Percentiles rank a stretch among this genome's conserved stretches.
phyloP scores from a whole-genome alignment of 2,329 filamentous ascomycete species.

The Aspergillus quadricinctus region DNA sequence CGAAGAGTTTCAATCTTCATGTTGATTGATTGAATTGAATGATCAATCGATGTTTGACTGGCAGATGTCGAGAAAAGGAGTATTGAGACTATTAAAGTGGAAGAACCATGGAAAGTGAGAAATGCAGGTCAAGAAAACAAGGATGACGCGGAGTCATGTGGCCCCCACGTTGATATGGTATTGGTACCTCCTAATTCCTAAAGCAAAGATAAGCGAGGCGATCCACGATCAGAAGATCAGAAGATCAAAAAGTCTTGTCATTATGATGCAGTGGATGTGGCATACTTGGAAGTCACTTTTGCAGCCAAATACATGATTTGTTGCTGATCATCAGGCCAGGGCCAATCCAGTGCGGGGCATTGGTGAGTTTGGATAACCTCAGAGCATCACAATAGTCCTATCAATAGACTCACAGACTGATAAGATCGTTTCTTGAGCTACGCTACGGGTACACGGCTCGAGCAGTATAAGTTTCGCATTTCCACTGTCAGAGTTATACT shows the following conservation, averaged over 20 bases:
- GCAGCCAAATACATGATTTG: neutral
- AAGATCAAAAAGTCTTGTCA: neutral
- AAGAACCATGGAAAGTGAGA: neutral
- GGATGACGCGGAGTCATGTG: neutral
- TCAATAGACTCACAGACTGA: too few relatives aligned
- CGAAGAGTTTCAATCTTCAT: conserved; percentile 25
- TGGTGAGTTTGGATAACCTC: neutral
- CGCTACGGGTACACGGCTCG: too few relatives aligned
- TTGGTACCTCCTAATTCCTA: too few relatives aligned
- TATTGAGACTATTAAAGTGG: neutral
- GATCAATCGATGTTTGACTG: neutral
- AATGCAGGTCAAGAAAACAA: too few relatives aligned
- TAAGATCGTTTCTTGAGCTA: too few relatives aligned
- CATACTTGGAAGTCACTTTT: neutral
- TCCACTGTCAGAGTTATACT: too few relatives aligned
- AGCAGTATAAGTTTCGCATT: too few relatives aligned
- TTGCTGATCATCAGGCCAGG: neutral
- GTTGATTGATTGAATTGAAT: neutral
- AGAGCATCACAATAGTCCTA: too few relatives aligned
- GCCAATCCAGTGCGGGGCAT: neutral
- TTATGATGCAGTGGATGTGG: neutral
- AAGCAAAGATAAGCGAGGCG: neutral
- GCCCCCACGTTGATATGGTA: neutral
- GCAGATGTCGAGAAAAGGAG: neutral
- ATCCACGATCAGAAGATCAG: neutral